A percentile compares a stretch with the other conserved stretches of the same genome.
phyloP scores from a whole-genome alignment of 306 rosid genomes.

The Begonia fuchsioides region DNA sequence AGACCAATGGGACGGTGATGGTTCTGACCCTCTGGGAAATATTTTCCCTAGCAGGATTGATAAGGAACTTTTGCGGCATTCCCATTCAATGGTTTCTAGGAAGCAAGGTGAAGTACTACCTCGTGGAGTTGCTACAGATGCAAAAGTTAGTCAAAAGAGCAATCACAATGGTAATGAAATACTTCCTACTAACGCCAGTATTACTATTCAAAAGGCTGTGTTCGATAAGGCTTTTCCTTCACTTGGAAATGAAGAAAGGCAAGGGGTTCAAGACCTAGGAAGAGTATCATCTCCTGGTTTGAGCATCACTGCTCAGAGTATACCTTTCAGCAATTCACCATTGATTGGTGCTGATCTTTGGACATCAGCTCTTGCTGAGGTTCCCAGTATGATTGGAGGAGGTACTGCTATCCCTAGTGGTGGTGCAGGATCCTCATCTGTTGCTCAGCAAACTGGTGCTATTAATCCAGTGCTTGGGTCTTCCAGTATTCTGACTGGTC shows the following conservation, averaged over 20 bases:
- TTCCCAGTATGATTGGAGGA: conserved; percentile 56
- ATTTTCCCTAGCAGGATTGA: too few relatives aligned
- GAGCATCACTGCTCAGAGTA: conserved; percentile 56
- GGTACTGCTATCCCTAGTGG: conserved; percentile 22
- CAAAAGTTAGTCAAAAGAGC: conserved; percentile 35
- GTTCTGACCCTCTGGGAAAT: conserved; percentile 54
- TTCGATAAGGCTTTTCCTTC: conserved; percentile 96
- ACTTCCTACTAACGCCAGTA: conserved; percentile 42
- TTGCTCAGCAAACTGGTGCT: conserved; percentile 35
- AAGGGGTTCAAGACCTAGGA: conserved; percentile 47
- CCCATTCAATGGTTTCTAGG: conserved; percentile 79
- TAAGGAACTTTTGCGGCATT: conserved; percentile 63
- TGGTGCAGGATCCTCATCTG: conserved; percentile 29
- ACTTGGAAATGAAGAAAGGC: conserved; percentile 82
- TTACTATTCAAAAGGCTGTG: conserved; percentile 56
- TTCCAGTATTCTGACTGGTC: conserved; percentile 47
- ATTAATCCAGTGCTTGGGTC: conserved; percentile 29
- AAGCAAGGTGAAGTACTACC: conserved; percentile 44
- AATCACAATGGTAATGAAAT: conserved; percentile 42
- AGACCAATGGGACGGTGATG: conserved; percentile 69
- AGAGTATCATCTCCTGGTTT: conserved; percentile 86
- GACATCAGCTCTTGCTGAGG: conserved; percentile 92
- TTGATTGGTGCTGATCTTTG: conserved; percentile 93
- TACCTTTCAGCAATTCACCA: conserved; percentile 63
- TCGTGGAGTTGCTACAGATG: conserved; percentile 49